phyloP scores from a whole-genome alignment of 2,329 filamentous ascomycete genomes.

The Aspergillus amoenus region DNA sequence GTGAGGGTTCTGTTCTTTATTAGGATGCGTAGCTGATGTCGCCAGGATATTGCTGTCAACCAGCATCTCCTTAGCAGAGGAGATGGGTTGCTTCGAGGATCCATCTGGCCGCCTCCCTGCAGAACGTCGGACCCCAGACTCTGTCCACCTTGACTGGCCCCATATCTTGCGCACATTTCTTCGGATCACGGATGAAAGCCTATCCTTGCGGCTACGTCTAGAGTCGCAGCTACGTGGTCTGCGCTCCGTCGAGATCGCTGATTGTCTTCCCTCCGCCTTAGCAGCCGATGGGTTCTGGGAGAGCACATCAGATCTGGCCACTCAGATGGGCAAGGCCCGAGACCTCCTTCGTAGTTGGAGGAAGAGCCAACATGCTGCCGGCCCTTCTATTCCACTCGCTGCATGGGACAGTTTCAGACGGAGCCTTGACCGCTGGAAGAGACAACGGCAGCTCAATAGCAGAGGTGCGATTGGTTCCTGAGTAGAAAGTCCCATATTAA shows the following conservation, averaged over 20 bases:
- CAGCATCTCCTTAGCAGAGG: not conserved
- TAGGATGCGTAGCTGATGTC: not conserved
- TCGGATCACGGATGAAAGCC: not conserved
- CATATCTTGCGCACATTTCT: not conserved
- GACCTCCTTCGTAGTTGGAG: slow-evolving; percentile 5
- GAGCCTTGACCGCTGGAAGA: slow-evolving; percentile 1
- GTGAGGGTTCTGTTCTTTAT: not conserved
- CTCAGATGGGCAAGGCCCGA: slow-evolving; percentile 6
- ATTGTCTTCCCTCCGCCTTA: not conserved
- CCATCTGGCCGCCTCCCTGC: too few species aligned
- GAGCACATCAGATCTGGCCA: not conserved
- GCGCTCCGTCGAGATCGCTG: not conserved
- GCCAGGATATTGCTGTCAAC: slow-evolving; percentile 5
- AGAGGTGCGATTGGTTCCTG: not conserved
- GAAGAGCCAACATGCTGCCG: not conserved
- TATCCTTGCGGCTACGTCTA: slow-evolving; percentile 1
- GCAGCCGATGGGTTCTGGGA: not conserved
- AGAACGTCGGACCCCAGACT: not conserved
- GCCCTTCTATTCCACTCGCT: not conserved
- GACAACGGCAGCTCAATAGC: not conserved
- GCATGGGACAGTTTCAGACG: slow-evolving; percentile 1
- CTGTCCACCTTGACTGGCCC: not conserved
- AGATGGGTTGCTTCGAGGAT: not conserved
- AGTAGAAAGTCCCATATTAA: too few species aligned
- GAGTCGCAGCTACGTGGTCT: not conserved